Evolutionary conservation across 2,329 filamentous ascomycete genomes (phyloP).

Genomic region (Colletotrichum acutatum): DNA sequence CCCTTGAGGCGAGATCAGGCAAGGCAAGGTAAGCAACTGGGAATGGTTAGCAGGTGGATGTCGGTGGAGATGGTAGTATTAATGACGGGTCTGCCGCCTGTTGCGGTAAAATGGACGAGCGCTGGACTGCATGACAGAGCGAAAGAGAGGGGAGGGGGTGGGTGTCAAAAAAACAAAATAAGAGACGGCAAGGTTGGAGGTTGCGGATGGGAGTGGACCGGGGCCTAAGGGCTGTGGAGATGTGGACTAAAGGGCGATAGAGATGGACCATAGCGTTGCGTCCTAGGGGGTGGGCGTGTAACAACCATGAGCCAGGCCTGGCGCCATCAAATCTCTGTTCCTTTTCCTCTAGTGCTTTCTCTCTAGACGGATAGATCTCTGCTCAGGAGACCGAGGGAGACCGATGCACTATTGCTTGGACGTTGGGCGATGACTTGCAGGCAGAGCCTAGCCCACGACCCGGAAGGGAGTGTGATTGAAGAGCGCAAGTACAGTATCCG

Average conservation of each 20-base stretch:
- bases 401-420: conserved; percentile 8
- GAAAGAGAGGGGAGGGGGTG: conserved; percentile 12
- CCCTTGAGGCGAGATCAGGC: conserved; percentile 27
- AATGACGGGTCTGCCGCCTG: conserved; percentile 41
- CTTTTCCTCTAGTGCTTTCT: not conserved
- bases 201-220: conserved; percentile 34
- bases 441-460: not conserved
- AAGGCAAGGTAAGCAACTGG: conserved; percentile 21
- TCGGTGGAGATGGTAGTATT: conserved; percentile 38
- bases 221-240: conserved; percentile 5
- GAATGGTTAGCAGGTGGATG: conserved; percentile 39
- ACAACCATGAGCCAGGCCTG: conserved; percentile 6
- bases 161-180: conserved; percentile 26
- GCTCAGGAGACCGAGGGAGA: not conserved
- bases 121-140: conserved; percentile 32
- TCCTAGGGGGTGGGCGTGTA: conserved; percentile 22
- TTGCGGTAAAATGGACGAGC: conserved; percentile 48
- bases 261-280: conserved; percentile 20
- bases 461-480: not conserved
- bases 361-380: not conserved
- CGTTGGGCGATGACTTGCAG: not conserved
- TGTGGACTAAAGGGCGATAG: not conserved
- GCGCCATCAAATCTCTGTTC: not conserved
- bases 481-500: not conserved
- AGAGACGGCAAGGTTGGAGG: conserved; percentile 34